Evolutionary conservation across 352 stramenopile species (phyloP), one percentile per base, ranked within the genome.

Genomic region (Phytophthora parvispora): DNA sequence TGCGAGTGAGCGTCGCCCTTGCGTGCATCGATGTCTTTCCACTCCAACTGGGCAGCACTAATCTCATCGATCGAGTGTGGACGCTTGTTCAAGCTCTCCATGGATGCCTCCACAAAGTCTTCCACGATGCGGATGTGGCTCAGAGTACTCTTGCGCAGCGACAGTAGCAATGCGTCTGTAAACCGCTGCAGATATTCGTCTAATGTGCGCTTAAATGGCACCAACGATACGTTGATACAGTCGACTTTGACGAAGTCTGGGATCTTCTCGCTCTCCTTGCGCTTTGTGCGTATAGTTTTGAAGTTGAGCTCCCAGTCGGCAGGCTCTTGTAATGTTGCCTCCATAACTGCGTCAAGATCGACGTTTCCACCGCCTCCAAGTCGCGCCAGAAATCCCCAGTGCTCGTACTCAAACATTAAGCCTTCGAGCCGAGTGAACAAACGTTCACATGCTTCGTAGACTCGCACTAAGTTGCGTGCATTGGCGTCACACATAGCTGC

Each of bases 61-160:
- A 99, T 99, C 60, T 99, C 95, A 25, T 97, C 84, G 42, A 99
- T 98, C 20, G 91, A 98, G 59, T 95, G 89, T 0, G 96, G 96
- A 0, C 92, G 83, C 22, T 81, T 85, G 45, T 92, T 95, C 20
- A 99, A 86, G 40, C 86, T 95, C 45, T 97, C 88, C 83, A 98
- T 97, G 4, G 92, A 88, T 0, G 69, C 72, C 32, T 95, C 89
- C 3, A 99, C 84, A 62, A 97, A 99, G 20, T 89, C 80, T 38
- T 99, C 95, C 2, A 98, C 91, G 4, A 85, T 49, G 12, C 91
- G 89, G 10, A 99, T 70, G 40, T 95, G 84, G n/a, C 66, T 60
- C 9, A 95, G 45, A 3, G 96, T 83, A 36, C 77, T 95, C 38
- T 97, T 95, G 18, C 89, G 79, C 6, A 99, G 68, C 4, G 86